phyloP scores from a whole-genome alignment of 768 basidiomycete genomes.

The Tulasnella sp. region DNA sequence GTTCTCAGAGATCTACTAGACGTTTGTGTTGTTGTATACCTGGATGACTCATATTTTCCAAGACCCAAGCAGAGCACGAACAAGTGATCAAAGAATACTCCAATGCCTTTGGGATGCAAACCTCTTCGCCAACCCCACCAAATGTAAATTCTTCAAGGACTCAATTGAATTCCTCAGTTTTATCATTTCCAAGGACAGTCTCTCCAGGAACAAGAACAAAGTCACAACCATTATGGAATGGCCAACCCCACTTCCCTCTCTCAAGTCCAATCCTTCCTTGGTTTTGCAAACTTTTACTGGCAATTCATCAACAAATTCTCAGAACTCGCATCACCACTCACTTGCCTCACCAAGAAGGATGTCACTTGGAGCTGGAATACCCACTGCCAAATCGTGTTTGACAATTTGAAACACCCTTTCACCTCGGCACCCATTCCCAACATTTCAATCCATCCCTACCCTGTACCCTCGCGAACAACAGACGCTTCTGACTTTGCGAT shows the following conservation, averaged over 20 bases:
- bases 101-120: slow-evolving; percentile 1
- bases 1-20: slow-evolving; percentile 26
- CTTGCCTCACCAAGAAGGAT: slow-evolving; percentile 4
- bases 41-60: slow-evolving; percentile 26
- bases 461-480: not conserved
- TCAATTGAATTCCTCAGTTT: slow-evolving; percentile 21
- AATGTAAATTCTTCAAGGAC: slow-evolving; percentile 20
- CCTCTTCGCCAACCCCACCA: slow-evolving; percentile 20
- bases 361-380: slow-evolving; percentile 7
- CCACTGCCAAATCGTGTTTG: not conserved
- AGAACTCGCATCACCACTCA: slow-evolving; percentile 21
- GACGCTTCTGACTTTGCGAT: slow-evolving; percentile 4
- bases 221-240: slow-evolving; percentile 25
- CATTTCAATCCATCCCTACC: slow-evolving; percentile 26
- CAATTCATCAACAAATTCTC: slow-evolving; percentile 26
- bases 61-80: slow-evolving; percentile 16
- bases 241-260: slow-evolving; percentile 26
- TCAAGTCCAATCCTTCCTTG: slow-evolving; percentile 27
- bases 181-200: slow-evolving; percentile 18
- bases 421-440: slow-evolving; percentile 20
- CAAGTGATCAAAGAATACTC: slow-evolving; percentile 20
- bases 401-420: slow-evolving; percentile 16
- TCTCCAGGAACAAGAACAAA: slow-evolving; percentile 27
- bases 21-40: slow-evolving; percentile 26
- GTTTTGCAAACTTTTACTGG: slow-evolving; percentile 17